These are phyloP conservation scores for Breviolum minutum DNA, from an alignment of 73 alveolate species.

Conservation along the genomic window DNA sequence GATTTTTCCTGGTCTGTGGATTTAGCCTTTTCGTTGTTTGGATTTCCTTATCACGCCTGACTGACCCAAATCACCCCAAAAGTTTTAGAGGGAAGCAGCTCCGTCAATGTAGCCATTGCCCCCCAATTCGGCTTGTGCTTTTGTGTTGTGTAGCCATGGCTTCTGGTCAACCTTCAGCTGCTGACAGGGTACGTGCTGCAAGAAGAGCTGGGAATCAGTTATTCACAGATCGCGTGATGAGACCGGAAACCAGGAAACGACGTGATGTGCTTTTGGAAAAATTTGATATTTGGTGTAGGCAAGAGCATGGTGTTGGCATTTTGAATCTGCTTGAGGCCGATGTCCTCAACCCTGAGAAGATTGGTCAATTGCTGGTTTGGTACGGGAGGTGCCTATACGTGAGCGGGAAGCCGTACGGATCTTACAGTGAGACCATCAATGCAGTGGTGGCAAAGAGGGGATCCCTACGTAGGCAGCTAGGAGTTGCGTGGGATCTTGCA, in stretches of 20 bases:
- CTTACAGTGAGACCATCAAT: background rate
- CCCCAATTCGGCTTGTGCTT: background rate
- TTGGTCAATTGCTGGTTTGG: background rate
- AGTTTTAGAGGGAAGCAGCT: no score
- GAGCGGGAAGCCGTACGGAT: background rate
- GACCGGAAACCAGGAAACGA: background rate
- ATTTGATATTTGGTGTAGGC: background rate
- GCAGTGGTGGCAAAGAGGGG: background rate
- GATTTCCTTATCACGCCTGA: no score
- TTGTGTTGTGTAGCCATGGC: background rate
- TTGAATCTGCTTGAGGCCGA: background rate
- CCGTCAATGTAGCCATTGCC: slow-evolving; percentile 30
- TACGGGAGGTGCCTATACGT: background rate
- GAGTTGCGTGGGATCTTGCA: background rate
- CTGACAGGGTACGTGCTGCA: background rate
- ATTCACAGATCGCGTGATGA: background rate
- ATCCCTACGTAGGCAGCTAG: background rate
- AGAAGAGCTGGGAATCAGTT: background rate
- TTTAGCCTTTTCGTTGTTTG: background rate
- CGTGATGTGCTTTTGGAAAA: background rate
- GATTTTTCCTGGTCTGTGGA: background rate
- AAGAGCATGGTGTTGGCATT: background rate
- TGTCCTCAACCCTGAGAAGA: background rate
- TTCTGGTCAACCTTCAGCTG: background rate
- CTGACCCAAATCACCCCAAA: no score